Conservation (phyloP, 1,284 basidiomycete genomes). For the Ganoderma sp. region DNA sequence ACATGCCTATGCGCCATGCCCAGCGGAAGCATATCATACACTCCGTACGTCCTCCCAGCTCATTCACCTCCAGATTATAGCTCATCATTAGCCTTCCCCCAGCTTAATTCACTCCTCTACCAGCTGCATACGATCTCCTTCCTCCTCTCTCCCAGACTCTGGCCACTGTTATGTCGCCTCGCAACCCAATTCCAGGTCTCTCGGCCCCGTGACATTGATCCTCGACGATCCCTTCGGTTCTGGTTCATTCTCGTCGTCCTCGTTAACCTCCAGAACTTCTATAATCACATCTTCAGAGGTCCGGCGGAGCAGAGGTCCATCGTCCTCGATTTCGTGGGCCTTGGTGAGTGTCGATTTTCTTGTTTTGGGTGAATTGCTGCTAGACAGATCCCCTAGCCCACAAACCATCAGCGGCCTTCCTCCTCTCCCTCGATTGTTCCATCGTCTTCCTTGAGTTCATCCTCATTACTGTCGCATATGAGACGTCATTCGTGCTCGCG, state of each 20-base stretch:
- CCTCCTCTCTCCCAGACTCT: conserved; percentile 71
- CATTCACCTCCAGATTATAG: too few species aligned
- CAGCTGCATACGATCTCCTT: conserved; percentile 77
- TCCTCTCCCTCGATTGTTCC: conserved; percentile 67
- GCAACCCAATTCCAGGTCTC: conserved; percentile 67
- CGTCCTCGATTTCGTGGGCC: conserved; percentile 77
- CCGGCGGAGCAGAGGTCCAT: conserved; percentile 60
- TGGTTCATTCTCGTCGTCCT: conserved; percentile 63
- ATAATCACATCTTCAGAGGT: conserved; percentile 60
- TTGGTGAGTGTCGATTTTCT: conserved; percentile 55
- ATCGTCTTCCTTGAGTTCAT: conserved; percentile 69
- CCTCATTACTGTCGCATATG: conserved; percentile 70
- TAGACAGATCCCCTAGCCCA: conserved; percentile 48
- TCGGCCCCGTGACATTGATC: conserved; percentile 66
- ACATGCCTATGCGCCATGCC: conserved; percentile 74
- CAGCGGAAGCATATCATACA: conserved; percentile 78
- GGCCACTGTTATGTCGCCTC: conserved; percentile 60
- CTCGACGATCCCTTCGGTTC: conserved; percentile 63
- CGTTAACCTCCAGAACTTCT: conserved; percentile 64
- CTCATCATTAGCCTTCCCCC: conserved; percentile 8
- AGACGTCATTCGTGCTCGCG: conserved; percentile 50
- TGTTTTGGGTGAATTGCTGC: neutral
- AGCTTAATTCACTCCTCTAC: conserved; percentile 75
- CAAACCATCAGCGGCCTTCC: conserved; percentile 63
- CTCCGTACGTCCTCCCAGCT: conserved; percentile 55